Evolutionary conservation across 106 monocot genomes (phyloP), one percentile per base, ranked within the genome.

Genomic region (Xerophyta viscosa): DNA sequence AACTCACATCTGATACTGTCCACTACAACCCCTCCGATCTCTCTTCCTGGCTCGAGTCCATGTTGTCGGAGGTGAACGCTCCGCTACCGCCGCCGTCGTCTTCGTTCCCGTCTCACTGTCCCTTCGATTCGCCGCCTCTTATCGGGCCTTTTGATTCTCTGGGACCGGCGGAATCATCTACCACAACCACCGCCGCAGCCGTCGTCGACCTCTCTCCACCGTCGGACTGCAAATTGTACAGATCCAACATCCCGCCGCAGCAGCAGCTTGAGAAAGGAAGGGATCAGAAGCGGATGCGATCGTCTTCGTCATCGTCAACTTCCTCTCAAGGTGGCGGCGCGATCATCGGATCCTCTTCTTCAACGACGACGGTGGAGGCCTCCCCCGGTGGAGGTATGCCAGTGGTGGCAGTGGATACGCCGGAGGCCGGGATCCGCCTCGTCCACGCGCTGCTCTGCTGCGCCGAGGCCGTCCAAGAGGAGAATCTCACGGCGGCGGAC

Each of bases 1-100:
- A 76, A 25, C 76, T 76, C 45, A 67, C 90, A 24, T 33, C 81
- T 45, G 74, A 84, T 29, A 56, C 87, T 50, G 69, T 85, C 13
- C 91, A 91, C 78, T 81, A 85, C 57, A 88, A 96, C 41, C 88
- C 94, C 13, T 88, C 94, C n/a, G 84, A 96, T 52, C 67, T 96
- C 57, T 73, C 75, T 11, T 47, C 72, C 15, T 91, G 86, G 81
- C 61, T 91, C 20, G 91, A 86, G 55, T 78, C 41, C 56, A 91
- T 91, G 82, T 66, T 91, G 0, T 75, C 81, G 4, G 91, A 86
- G 66, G 56, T 91, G 66, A 82, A 82, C 66, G 50, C 74, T 0
- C 75, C 90, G 0, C 65, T 53, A 3, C 56, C 71, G 11, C 65
- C 58, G 27, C 26, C 60, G 20, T 2, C 67, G 25, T 0, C 24